Conservation (phyloP, 208 protist genomes). For the Polymyxa betae region DNA sequence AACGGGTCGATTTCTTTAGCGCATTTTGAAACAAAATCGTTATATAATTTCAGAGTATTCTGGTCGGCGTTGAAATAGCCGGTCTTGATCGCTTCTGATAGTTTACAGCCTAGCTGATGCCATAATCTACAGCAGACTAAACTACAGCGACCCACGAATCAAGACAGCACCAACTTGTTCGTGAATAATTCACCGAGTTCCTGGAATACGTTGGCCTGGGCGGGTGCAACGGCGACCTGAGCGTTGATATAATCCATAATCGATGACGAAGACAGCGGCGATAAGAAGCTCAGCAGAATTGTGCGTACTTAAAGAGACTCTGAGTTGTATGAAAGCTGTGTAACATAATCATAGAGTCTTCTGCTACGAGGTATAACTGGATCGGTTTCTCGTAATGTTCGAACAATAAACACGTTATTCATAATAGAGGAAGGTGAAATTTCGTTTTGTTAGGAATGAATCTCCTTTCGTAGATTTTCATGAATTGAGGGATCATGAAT, state of each 20-base stretch:
- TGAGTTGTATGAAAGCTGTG: no score
- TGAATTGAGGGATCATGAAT: no score
- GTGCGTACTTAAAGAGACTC: no score
- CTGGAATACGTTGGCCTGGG: background rate
- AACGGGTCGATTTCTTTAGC: background rate
- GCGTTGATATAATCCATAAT: slow-evolving; percentile 14
- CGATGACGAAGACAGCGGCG: no score
- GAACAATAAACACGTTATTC: no score
- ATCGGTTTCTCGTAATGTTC: no score
- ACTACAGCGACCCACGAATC: background rate
- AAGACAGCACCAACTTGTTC: background rate
- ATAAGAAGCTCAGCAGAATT: no score
- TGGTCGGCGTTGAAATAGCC: background rate
- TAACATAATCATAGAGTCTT: no score
- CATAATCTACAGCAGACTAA: background rate
- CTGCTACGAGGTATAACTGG: no score
- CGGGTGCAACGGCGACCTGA: background rate
- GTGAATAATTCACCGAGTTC: slow-evolving; percentile 13
- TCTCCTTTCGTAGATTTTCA: no score
- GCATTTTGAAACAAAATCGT: background rate
- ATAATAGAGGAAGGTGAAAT: no score
- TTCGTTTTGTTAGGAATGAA: no score
- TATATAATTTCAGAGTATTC: background rate
- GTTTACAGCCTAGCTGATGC: slow-evolving; percentile 5
- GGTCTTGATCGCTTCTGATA: background rate